These are phyloP conservation scores for Phytophthora fragariae DNA, from an alignment of 352 stramenopile genomes.

Conservation along the genomic window DNA sequence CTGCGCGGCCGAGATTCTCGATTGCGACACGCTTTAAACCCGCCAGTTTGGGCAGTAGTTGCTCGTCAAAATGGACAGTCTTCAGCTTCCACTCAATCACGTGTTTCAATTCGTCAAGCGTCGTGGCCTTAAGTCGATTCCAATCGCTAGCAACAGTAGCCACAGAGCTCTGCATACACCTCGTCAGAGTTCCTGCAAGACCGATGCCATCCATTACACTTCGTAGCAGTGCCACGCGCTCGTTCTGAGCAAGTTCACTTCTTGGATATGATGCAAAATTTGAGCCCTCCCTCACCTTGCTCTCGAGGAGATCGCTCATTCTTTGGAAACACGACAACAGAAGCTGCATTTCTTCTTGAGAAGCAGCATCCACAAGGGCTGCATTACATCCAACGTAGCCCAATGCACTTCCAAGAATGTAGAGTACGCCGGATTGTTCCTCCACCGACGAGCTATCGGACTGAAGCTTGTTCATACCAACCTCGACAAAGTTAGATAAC, in stretches of 20 bases:
- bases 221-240: slow-evolving; percentile 45
- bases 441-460: slow-evolving; percentile 9
- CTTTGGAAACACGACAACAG: slow-evolving; percentile 42
- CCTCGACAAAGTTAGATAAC: slow-evolving; percentile 33
- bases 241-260: slow-evolving; percentile 53
- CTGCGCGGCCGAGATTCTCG: slow-evolving; percentile 45
- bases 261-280: slow-evolving; percentile 46
- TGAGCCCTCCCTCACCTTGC: slow-evolving; percentile 38
- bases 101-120: slow-evolving; percentile 36
- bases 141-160: slow-evolving; percentile 32
- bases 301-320: slow-evolving; percentile 38
- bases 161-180: slow-evolving; percentile 30
- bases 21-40: slow-evolving; percentile 50
- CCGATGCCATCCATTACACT: slow-evolving; percentile 56
- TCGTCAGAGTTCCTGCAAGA: slow-evolving; percentile 38
- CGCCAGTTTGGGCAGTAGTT: slow-evolving; percentile 49
- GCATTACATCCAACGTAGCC: slow-evolving; percentile 27
- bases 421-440: slow-evolving; percentile 32
- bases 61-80: slow-evolving; percentile 48
- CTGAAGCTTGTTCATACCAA: slow-evolving; percentile 33
- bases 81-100: slow-evolving; percentile 58
- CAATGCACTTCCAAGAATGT: slow-evolving; percentile 52
- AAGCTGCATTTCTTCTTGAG: slow-evolving; percentile 27
- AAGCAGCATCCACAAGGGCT: slow-evolving; percentile 6
- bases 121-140: slow-evolving; percentile 41